Evolutionary conservation across 2,329 filamentous ascomycete genomes (phyloP), one percentile per base, ranked within the genome.

Genomic region (Acrocalymma vagum): DNA sequence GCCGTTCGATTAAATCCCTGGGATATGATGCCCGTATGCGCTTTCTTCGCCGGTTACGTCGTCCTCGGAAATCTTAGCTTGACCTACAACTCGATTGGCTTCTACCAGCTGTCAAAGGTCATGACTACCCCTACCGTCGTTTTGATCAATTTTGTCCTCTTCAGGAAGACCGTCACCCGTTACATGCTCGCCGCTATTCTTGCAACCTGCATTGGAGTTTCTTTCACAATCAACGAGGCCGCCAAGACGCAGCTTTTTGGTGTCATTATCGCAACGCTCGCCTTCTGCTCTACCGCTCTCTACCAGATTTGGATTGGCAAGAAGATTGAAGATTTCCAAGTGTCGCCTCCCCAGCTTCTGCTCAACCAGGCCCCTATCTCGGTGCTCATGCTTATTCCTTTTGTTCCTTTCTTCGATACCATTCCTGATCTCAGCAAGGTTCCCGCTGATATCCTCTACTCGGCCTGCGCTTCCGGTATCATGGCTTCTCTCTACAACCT

Each of bases 261-360:
- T 17, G 67, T 71, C 16, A 70, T 73, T 9, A 68, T 75, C 42
- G 73, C 73, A 1, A 65, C 68, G 4, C 55, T 71, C 22, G 73
- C 73, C 7, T 75, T 76, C 46, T 70, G 67, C 40, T 70, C 72
- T 3, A 75, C 73, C 7, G 73, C 72, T 1, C 70, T 76, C 30
- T 76, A 76, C 45, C 72, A 75, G 54, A 74, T 75, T 30, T 76
- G 73, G 73, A 76, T 76, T 42, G 73, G 72, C 48, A 75, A 75
- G 67, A 75, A 75, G 56, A 75, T 76, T 39, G 67, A 71, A 40
- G 73, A 76, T 48, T 74, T 76, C 42, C 60, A 58, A 23, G 73
- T 74, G 9, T 70, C 71, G 1, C 69, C 69, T 25, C 72, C 72
- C 2, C 73, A 76, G 46, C 60, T 76, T 10, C 62, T 76, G 5